A percentile compares a stretch with the other conserved stretches of the same genome.
Evolutionary conservation across 2,329 filamentous ascomycete species (phyloP).

Genomic region (Aspergillus thermomutatus): DNA sequence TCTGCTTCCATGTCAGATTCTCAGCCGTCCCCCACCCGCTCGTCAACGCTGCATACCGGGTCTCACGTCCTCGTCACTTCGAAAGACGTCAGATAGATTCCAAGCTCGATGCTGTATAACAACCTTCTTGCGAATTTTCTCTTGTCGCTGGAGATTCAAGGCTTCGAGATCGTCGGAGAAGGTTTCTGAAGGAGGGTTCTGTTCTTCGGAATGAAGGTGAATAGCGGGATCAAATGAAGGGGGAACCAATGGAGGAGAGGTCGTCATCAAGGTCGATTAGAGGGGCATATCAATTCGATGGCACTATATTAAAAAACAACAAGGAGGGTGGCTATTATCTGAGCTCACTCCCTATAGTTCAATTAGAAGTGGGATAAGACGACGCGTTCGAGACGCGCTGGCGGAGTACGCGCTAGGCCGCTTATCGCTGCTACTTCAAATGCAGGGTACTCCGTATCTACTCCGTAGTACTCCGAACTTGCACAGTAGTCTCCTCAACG

Average conservation of each 20-base stretch:
- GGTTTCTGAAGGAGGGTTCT: constrained; percentile 27
- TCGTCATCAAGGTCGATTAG: constrained; percentile 28
- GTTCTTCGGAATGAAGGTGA: constrained; percentile 47
- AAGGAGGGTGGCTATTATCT: not conserved
- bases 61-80: constrained; percentile 41
- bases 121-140: constrained; percentile 35
- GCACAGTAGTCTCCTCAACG: not conserved
- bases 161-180: constrained; percentile 42
- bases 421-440: not conserved
- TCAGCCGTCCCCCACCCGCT: not conserved
- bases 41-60: constrained; percentile 23
- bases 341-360: not conserved
- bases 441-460: not conserved
- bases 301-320: not conserved
- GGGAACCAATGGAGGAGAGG: constrained; percentile 35
- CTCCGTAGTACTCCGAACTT: not conserved
- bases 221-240: constrained; percentile 52
- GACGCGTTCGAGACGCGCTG: not conserved
- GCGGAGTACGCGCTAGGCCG: not conserved
- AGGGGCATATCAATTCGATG: constrained; percentile 14
- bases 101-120: constrained; percentile 44
- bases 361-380: not conserved
- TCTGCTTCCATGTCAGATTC: constrained; percentile 22
- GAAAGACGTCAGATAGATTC: constrained; percentile 41
- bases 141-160: constrained; percentile 30